A percentile compares a stretch with the other conserved stretches of the same genome.
Conservation (phyloP, 2,329 filamentous ascomycete genomes). For the Alternaria tenuissima region DNA sequence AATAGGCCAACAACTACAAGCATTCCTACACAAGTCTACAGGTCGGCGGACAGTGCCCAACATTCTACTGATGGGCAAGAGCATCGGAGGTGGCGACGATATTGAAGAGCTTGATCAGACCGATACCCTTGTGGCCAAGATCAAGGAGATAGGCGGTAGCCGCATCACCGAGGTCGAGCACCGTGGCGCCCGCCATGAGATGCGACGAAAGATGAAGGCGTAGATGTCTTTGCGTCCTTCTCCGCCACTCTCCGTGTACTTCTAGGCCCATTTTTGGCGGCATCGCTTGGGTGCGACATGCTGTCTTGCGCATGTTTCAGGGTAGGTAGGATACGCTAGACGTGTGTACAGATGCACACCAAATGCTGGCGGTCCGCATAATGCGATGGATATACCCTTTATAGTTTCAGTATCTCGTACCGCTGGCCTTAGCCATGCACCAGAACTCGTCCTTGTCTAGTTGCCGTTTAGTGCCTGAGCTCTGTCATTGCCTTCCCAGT, state of each 20-base stretch:
- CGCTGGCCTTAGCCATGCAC: not conserved
- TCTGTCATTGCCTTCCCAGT: not conserved
- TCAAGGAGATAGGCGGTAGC: conserved; percentile 77
- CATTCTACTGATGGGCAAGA: conserved; percentile 84
- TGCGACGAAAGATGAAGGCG: conserved; percentile 16
- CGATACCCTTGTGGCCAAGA: conserved; percentile 73
- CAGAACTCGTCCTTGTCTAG: not conserved
- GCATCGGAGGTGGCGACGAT: conserved; percentile 90
- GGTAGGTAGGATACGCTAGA: conserved; percentile 18
- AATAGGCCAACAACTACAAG: conserved; percentile 76
- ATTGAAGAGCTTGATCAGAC: conserved; percentile 71
- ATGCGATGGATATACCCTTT: conserved; percentile 26
- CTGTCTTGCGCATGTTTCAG: not conserved
- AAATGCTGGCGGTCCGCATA: conserved; percentile 6
- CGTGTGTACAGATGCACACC: conserved; percentile 11
- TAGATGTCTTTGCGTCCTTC: not conserved
- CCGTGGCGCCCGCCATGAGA: conserved; percentile 21
- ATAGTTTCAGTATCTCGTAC: conserved; percentile 16
- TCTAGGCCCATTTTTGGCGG: not conserved
- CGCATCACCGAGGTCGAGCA: conserved; percentile 57
- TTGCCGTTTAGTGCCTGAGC: not conserved
- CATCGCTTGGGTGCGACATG: not conserved
- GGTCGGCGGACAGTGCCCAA: conserved; percentile 90
- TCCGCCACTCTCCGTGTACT: conserved; percentile 7
- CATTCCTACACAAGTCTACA: conserved; percentile 74